phyloP scores from a whole-genome alignment of 345 rosid species.

The Cochlearia excelsa region DNA sequence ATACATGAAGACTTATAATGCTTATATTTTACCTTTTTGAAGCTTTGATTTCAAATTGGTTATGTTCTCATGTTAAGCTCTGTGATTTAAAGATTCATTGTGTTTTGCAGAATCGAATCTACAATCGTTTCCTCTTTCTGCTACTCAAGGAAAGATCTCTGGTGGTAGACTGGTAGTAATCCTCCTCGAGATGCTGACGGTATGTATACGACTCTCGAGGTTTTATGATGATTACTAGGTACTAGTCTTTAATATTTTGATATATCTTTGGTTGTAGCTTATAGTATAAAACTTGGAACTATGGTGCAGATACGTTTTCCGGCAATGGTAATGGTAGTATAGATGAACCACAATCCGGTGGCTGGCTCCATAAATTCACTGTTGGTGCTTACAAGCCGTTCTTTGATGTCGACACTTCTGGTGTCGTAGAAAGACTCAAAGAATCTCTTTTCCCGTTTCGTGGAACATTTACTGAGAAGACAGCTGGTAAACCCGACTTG shows the following conservation, averaged over 20 bases:
- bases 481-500: slow-evolving; percentile 76
- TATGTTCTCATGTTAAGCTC: not conserved
- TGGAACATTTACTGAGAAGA: slow-evolving; percentile 86
- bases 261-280: too few species aligned
- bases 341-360: slow-evolving; percentile 64
- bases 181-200: too few species aligned
- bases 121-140: slow-evolving; percentile 72
- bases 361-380: slow-evolving; percentile 68
- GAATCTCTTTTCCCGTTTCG: slow-evolving; percentile 87
- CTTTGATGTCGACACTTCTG: slow-evolving; percentile 86
- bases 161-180: too few species aligned
- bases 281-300: too few species aligned
- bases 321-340: slow-evolving; percentile 36
- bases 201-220: not conserved
- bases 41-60: not conserved
- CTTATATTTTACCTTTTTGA: not conserved
- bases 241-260: too few species aligned
- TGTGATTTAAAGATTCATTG: slow-evolving; percentile 16
- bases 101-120: slow-evolving; percentile 64
- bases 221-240: not conserved
- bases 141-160: slow-evolving; percentile 49
- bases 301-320: slow-evolving; percentile 72
- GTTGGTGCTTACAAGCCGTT: slow-evolving; percentile 82
- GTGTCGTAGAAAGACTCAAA: slow-evolving; percentile 83
- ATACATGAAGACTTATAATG: too few species aligned